Evolutionary conservation across 768 basidiomycete species (phyloP).

Genomic region (Termitomyces sp.): DNA sequence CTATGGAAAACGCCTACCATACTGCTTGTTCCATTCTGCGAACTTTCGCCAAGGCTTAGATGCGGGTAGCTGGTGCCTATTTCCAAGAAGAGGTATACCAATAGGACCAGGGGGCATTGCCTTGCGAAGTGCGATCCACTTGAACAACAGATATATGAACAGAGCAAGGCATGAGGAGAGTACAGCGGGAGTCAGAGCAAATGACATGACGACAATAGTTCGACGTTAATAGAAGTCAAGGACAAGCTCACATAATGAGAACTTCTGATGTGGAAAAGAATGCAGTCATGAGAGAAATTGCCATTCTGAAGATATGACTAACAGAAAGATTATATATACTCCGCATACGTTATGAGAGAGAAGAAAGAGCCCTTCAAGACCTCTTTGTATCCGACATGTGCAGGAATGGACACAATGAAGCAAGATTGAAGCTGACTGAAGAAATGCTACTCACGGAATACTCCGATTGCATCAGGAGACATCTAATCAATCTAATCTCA

Average conservation of each 20-base stretch:
- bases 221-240: background rate
- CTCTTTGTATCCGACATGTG: too few species aligned
- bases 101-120: conserved; percentile 41
- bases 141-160: conserved; percentile 16
- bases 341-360: background rate
- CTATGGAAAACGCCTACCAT: conserved; percentile 24
- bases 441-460: background rate
- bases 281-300: background rate
- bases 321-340: background rate
- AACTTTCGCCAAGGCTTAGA: conserved; percentile 46
- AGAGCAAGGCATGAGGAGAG: conserved; percentile 11
- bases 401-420: background rate
- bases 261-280: background rate
- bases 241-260: background rate
- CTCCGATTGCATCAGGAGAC: background rate
- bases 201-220: background rate
- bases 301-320: background rate
- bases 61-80: conserved; percentile 36
- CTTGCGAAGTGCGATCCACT: conserved; percentile 24
- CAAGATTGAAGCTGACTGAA: background rate
- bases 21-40: conserved; percentile 38
- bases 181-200: background rate
- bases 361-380: background rate
- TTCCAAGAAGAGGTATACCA: conserved; percentile 40
- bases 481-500: background rate